Evolutionary conservation across 306 rosid genomes (phyloP).

Genomic region (Carpinus viminea): DNA sequence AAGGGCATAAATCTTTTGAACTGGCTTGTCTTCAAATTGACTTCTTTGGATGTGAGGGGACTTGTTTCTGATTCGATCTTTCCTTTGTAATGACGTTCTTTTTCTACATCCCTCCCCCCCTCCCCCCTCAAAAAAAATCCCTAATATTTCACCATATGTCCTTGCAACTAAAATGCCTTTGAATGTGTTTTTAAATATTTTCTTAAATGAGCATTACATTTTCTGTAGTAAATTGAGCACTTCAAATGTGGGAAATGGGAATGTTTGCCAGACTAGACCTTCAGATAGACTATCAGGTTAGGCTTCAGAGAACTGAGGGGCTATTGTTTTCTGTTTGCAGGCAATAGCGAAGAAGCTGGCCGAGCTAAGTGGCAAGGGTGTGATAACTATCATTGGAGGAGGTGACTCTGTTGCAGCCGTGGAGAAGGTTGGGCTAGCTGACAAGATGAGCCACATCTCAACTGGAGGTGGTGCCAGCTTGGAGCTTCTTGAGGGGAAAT

Average conservation of each 20-base stretch:
- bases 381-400: conserved; percentile 93
- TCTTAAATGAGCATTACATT: too few relatives aligned
- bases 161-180: not conserved
- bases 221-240: not conserved
- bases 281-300: not conserved
- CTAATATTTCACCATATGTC: not conserved
- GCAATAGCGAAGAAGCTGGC: conserved; percentile 86
- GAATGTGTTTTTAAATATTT: not conserved
- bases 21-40: not conserved
- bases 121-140: not conserved
- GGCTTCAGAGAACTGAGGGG: conserved; percentile 4
- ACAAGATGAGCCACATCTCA: conserved; percentile 96
- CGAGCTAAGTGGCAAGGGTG: conserved; percentile 84
- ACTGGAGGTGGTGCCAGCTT: conserved; percentile 99
- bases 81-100: not conserved
- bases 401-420: conserved; percentile 99
- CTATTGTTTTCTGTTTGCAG: conserved; percentile 35
- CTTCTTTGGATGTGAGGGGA: not conserved
- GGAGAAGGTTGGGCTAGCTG: conserved; percentile 90
- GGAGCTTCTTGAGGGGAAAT: conserved; percentile 97
- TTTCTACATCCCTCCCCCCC: too few relatives aligned
- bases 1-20: not conserved
- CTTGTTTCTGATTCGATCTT: not conserved
- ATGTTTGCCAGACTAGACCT: not conserved
- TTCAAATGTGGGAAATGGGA: not conserved